A percentile compares a stretch with the other conserved stretches of the same genome.
phyloP scores from a whole-genome alignment of 352 stramenopile species.

The Pythium pyrilobum region DNA sequence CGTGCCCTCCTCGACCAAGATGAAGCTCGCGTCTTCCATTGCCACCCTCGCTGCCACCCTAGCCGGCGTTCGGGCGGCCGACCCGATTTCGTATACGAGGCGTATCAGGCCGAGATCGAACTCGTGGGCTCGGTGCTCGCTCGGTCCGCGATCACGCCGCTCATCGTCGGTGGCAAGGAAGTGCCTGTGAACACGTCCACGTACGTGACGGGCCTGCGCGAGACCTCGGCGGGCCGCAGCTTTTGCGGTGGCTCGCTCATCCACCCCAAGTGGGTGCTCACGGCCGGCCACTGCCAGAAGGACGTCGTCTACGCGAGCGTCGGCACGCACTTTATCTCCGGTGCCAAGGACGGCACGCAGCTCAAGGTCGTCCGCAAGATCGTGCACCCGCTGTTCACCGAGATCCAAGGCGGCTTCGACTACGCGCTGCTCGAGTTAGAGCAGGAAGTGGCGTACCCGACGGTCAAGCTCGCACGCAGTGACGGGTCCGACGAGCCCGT shows the following conservation, averaged over 20 bases:
- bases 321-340: conserved; percentile 13
- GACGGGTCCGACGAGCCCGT: conserved; percentile 4
- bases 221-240: conserved; percentile 4
- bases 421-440: conserved; percentile 21
- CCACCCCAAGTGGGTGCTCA: conserved; percentile 24
- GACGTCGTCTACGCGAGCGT: conserved; percentile 9
- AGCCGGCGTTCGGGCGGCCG: too few relatives aligned
- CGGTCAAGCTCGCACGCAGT: conserved; percentile 11
- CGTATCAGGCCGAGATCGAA: conserved; percentile 1
- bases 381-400: conserved; percentile 14
- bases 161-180: conserved; percentile 16
- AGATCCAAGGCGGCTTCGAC: conserved; percentile 9
- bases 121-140: neutral
- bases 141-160: neutral
- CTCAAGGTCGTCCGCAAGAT: conserved; percentile 22
- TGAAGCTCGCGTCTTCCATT: too few relatives aligned
- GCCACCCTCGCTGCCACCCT: too few relatives aligned
- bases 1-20: too few relatives aligned
- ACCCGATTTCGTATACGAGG: too few relatives aligned
- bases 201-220: conserved; percentile 9
- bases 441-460: neutral
- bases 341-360: conserved; percentile 2
- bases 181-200: conserved; percentile 1
- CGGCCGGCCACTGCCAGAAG: conserved; percentile 14
- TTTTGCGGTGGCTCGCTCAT: conserved; percentile 27